These are phyloP conservation scores for Monocercomonoides exilis DNA, from an alignment of 78 protist species.

Conservation along the genomic window DNA sequence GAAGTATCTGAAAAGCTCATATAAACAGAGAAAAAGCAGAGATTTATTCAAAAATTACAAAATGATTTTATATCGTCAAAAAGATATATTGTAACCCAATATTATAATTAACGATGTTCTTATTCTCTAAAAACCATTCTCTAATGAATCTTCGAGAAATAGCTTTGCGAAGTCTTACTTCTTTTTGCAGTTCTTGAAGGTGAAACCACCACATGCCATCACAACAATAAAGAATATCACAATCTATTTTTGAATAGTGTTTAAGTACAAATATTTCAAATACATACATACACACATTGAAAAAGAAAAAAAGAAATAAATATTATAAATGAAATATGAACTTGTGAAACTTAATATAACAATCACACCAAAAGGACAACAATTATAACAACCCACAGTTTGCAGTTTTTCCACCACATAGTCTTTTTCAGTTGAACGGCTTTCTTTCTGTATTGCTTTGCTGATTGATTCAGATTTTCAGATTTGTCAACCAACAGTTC, in stretches of 20 bases:
- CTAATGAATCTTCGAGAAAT: not conserved
- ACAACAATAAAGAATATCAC: not conserved
- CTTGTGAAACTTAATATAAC: too few relatives aligned
- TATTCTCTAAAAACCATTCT: too few relatives aligned
- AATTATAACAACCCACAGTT: conserved; percentile 26
- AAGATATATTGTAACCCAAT: too few relatives aligned
- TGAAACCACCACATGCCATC: not conserved
- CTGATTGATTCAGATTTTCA: conserved; percentile 53
- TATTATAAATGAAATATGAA: too few relatives aligned
- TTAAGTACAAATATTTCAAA: not conserved
- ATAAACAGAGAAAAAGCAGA: too few relatives aligned
- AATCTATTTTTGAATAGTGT: not conserved
- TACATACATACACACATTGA: too few relatives aligned
- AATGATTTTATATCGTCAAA: too few relatives aligned
- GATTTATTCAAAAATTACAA: too few relatives aligned
- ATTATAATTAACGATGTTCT: too few relatives aligned
- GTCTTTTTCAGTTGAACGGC: conserved; percentile 62
- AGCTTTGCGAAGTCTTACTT: not conserved
- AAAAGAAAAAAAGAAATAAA: too few relatives aligned
- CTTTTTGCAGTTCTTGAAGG: not conserved
- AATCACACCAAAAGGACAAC: not conserved
- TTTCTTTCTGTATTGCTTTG: conserved; percentile 69
- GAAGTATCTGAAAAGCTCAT: too few relatives aligned
- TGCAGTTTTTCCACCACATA: conserved; percentile 88
- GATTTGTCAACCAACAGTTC: conserved; percentile 79